Evolutionary conservation across 2,329 filamentous ascomycete genomes (phyloP), one percentile per base, ranked within the genome.

Genomic region (Sarocladiaceae sp.): DNA sequence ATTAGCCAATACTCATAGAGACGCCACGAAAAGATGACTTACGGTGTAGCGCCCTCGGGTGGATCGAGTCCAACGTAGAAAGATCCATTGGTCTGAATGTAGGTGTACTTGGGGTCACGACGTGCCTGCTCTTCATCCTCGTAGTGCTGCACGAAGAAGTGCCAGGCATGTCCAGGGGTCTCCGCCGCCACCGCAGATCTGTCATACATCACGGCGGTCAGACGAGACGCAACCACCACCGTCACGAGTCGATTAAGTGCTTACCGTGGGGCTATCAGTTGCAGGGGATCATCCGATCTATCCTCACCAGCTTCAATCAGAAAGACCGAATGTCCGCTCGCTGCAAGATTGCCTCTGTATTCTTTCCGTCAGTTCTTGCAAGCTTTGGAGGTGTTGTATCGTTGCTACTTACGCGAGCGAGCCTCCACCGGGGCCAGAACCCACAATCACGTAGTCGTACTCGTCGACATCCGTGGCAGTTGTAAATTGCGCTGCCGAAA

Each of bases 251-350:
- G n/a, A 23, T 12, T 1, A 6, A n/a, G 26, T 18, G 53, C 51
- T 48, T 12, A 56, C 53, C 48, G 23, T n/a, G 26, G 17, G 4
- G 53, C 53, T 17, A 66, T 52, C 8, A 62, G 59, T 49, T 69
- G 67, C 18, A 60, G 58, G 26, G 56, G 54, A 51, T 66, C 62
- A 48, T 66, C 61, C 5, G 52, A 55, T 23, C 62, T 56, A 6
- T 59, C 52, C 4, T 44, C 53, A 10, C 57, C 57, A 7, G 57
- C 57, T 37, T 59, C 57, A n/a, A 59, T 53, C 3, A 59, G 46
- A 25, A 59, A 57, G 10, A 54, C 54, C 10, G 51, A 53, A 23
- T 53, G 15, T 18, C 51, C 42, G 20, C 44, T 49, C 7, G 31
- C 33, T 31, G 51, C 42, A 17, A 53, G 28, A 29, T 50, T 53